Conservation (phyloP, 345 rosid genomes). For the Mercurialis annua region DNA sequence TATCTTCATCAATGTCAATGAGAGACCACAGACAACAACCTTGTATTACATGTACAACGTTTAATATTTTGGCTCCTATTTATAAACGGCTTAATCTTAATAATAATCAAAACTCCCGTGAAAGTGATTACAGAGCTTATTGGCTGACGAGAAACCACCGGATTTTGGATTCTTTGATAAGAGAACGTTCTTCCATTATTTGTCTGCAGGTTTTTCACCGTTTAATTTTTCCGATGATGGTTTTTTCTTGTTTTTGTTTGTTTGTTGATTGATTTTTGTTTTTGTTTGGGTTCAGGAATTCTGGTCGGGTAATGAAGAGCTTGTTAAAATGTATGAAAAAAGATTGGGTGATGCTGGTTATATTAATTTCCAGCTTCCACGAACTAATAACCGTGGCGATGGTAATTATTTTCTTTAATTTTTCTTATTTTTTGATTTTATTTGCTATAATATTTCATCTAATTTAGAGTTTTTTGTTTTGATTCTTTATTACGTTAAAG, state of each 20-base stretch:
- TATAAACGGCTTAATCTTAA: slow-evolving; percentile 55
- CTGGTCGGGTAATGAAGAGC: slow-evolving; percentile 89
- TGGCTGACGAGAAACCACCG: slow-evolving; percentile 76
- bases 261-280: slow-evolving; percentile 5
- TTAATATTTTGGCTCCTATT: slow-evolving; percentile 86
- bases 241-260: background rate
- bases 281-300: slow-evolving; percentile 52
- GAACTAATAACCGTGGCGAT: slow-evolving; percentile 95
- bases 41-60: slow-evolving; percentile 79
- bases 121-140: slow-evolving; percentile 63
- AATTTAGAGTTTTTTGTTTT: background rate
- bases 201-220: slow-evolving; percentile 67
- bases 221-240: background rate
- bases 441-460: background rate
- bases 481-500: background rate
- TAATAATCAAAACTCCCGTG: slow-evolving; percentile 56
- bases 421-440: background rate
- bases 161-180: slow-evolving; percentile 75
- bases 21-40: slow-evolving; percentile 65
- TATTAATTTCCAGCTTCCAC: slow-evolving; percentile 64
- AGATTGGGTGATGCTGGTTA: slow-evolving; percentile 87
- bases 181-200: slow-evolving; percentile 79
- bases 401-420: slow-evolving; percentile 45
- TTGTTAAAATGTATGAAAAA: slow-evolving; percentile 77
- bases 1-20: slow-evolving; percentile 57